These are phyloP conservation scores for Drechslera avenae DNA, from an alignment of 2,329 filamentous ascomycete genomes.

Conservation along the genomic window DNA sequence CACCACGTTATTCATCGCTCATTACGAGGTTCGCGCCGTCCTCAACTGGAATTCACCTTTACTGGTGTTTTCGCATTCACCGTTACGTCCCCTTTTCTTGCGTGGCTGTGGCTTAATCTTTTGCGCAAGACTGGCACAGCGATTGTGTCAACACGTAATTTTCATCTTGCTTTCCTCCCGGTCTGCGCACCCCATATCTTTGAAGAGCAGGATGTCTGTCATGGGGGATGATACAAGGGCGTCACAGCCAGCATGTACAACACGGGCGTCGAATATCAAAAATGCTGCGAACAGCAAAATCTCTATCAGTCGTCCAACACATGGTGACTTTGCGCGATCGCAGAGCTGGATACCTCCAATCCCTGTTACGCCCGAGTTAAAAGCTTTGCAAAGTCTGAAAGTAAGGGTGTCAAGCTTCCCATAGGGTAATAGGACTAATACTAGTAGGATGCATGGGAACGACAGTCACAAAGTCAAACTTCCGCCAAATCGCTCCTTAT, in stretches of 20 bases:
- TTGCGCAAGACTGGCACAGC: too few species aligned
- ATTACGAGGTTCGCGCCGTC: too few species aligned
- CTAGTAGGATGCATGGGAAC: slow-evolving; percentile 14
- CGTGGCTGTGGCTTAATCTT: too few species aligned
- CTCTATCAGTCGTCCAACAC: not conserved
- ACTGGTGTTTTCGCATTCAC: too few species aligned
- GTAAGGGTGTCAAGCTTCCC: not conserved
- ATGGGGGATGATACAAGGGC: not conserved
- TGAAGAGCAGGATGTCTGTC: too few species aligned
- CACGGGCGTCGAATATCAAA: not conserved
- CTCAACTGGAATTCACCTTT: too few species aligned
- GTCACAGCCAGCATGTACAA: not conserved
- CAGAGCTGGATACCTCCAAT: slow-evolving; percentile 16
- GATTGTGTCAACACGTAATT: too few species aligned
- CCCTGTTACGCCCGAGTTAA: slow-evolving; percentile 9
- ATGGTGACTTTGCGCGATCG: slow-evolving; percentile 19
- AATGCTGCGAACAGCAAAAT: not conserved
- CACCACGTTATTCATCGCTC: too few species aligned
- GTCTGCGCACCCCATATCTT: too few species aligned
- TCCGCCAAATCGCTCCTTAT: slow-evolving; percentile 12
- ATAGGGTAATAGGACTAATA: not conserved
- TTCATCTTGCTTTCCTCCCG: too few species aligned
- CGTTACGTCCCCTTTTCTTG: too few species aligned
- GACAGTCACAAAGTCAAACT: not conserved
- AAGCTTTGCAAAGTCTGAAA: slow-evolving; percentile 13